Base-by-base conservation (phyloP, 495 filamentous ascomycete genomes). In the Rusavskia elegans region DNA sequence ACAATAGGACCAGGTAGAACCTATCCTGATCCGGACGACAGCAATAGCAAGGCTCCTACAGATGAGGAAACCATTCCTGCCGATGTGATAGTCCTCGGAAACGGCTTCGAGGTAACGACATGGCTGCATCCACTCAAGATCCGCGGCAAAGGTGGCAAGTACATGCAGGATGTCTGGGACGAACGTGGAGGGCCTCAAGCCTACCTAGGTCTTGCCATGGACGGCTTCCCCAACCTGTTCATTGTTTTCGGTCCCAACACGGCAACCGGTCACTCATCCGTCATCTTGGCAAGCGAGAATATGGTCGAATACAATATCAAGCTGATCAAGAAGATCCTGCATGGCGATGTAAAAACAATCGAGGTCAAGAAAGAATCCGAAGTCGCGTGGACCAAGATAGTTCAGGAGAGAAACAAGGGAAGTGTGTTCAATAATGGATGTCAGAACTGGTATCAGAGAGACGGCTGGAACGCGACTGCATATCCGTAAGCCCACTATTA, bases 221-320 rank as follows among this genome's bases (percentile, higher is more conserved):
- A 82, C 52, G 71, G 72, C 0, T 85, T 81, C 59, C 81, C 81
- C 0, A 85, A 85, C 52, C 78, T 83, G 62, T 85, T 85, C 64
- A 72, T 81, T 38, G 61, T 84, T 6, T 77, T 79, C 57, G 81
- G 81, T 0, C 81, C 81, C 0, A 83, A 84, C 53, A 81, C 78
- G 0, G 72, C 66, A 0, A 83, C 78, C 1, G 81, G 81, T 0
- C 82, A 85, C 62, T 71, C 67, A 1, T 79, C 73, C 35, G 78
- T 82, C 0, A 74, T 83, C 9, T 67, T 82, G 20, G 71, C 72
- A 0, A 71, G 67, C 9, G 81, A 85, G 58, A 81, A 81, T 49
- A 73, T 74, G 62, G 68, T 82, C 25, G 63, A 74, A 23, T 72
- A 74, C 49, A 51, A 51, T 3, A 32, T 74, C 45, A 64, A 65